Evolutionary conservation across 345 rosid genomes (phyloP).

Genomic region (Rhodamnia argentea): DNA sequence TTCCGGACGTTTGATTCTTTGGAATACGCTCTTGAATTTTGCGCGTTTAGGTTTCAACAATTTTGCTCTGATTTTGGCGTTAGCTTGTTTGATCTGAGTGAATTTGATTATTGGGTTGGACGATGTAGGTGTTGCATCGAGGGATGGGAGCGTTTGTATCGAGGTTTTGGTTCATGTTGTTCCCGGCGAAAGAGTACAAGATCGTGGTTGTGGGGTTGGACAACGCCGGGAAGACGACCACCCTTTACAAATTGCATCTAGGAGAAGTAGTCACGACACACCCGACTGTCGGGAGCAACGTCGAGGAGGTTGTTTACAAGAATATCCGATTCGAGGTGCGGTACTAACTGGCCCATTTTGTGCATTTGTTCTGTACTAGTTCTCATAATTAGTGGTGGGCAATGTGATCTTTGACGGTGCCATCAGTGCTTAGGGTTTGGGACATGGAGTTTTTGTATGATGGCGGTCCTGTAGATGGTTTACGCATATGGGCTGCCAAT

Average conservation of each 20-base stretch:
- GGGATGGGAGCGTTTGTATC: slow-evolving; percentile 80
- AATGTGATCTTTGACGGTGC: neutral
- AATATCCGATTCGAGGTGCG: slow-evolving; percentile 88
- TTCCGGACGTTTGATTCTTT: neutral
- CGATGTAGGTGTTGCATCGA: neutral
- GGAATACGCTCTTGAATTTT: neutral
- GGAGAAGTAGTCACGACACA: slow-evolving; percentile 98
- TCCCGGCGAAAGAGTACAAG: slow-evolving; percentile 95
- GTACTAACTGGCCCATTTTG: neutral
- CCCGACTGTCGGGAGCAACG: slow-evolving; percentile 94
- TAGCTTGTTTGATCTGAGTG: neutral
- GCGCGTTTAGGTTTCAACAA: neutral
- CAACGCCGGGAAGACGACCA: slow-evolving; percentile 95
- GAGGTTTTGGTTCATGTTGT: slow-evolving; percentile 92
- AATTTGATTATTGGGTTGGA: neutral
- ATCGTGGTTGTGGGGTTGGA: slow-evolving; percentile 95
- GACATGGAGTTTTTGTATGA: neutral
- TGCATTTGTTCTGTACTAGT: neutral
- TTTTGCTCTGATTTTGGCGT: neutral
- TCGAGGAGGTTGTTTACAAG: slow-evolving; percentile 94
- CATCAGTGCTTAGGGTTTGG: neutral
- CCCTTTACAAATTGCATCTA: slow-evolving; percentile 86
- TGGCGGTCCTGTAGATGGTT: neutral
- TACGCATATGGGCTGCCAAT: neutral
- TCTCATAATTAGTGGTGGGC: neutral